Percentiles rank a stretch among this genome's conserved stretches.
These are phyloP conservation scores for Prunus armeniaca DNA, from an alignment of 306 rosid genomes.

Conservation along the genomic window DNA sequence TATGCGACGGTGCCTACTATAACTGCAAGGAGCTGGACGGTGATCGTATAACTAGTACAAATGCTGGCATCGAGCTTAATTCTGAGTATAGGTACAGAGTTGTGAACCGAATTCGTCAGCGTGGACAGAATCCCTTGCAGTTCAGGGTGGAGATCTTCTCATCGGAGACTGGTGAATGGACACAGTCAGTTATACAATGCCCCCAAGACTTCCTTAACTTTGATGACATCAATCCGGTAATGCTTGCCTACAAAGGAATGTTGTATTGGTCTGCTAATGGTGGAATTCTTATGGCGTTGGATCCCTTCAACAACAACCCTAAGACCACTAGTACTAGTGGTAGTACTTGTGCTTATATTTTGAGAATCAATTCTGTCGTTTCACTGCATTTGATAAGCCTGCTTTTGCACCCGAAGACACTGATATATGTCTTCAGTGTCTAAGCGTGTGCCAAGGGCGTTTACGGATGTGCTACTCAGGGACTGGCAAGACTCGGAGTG, in stretches of 20 bases:
- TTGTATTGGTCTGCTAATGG: background rate
- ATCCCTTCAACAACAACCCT: background rate
- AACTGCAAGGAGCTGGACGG: background rate
- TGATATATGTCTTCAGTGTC: no score
- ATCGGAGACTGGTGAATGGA: background rate
- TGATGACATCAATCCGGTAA: no score
- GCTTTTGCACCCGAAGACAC: no score
- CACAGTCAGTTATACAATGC: background rate
- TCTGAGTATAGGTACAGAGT: background rate
- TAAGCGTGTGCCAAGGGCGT: no score
- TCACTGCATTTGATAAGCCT: no score
- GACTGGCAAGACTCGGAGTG: no score
- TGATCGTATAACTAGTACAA: no score
- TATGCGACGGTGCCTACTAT: background rate
- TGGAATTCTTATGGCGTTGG: background rate
- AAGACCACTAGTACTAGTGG: no score
- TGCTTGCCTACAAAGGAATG: background rate
- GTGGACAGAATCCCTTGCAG: background rate
- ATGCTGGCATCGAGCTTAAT: background rate
- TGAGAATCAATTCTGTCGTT: no score
- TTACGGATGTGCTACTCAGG: no score
- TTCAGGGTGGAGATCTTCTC: background rate
- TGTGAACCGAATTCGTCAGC: background rate
- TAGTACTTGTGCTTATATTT: no score
- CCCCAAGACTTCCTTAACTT: background rate